Evolutionary conservation across 345 rosid genomes (phyloP).

Genomic region (Salix purpurea): DNA sequence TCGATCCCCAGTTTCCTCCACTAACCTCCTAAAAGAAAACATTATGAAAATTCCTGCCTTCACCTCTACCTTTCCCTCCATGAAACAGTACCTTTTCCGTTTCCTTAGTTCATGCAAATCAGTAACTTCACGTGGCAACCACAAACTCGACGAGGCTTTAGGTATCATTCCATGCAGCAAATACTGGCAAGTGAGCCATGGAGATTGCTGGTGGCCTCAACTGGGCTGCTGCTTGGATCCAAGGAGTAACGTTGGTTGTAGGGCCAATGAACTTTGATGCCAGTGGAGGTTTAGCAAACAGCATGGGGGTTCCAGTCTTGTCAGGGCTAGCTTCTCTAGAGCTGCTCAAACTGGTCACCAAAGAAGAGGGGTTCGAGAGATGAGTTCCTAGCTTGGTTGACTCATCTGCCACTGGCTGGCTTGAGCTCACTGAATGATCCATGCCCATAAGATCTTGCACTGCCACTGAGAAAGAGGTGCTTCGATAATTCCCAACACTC

Average conservation of each 20-base stretch:
- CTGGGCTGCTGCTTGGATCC: slow-evolving; percentile 51
- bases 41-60: slow-evolving; percentile 13
- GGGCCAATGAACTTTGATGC: slow-evolving; percentile 50
- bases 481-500: slow-evolving; percentile 21
- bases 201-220: slow-evolving; percentile 41
- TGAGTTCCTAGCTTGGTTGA: slow-evolving; percentile 27
- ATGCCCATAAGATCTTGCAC: slow-evolving; percentile 43
- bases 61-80: neutral
- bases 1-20: slow-evolving; percentile 22
- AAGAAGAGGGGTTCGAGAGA: slow-evolving; percentile 50
- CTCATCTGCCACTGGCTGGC: slow-evolving; percentile 33
- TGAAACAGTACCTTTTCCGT: neutral
- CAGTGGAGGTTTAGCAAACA: slow-evolving; percentile 48
- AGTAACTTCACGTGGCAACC: neutral
- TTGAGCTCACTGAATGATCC: slow-evolving; percentile 31
- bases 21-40: slow-evolving; percentile 16
- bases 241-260: slow-evolving; percentile 27
- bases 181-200: slow-evolving; percentile 60
- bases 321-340: slow-evolving; percentile 70
- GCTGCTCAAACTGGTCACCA: slow-evolving; percentile 62
- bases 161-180: slow-evolving; percentile 71
- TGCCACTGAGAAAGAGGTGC: slow-evolving; percentile 31
- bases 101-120: slow-evolving; percentile 3
- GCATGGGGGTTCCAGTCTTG: slow-evolving; percentile 33
- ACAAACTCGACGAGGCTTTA: slow-evolving; percentile 1